These are phyloP conservation scores for Mycena filopes DNA, from an alignment of 768 basidiomycete genomes.

Conservation along the genomic window DNA sequence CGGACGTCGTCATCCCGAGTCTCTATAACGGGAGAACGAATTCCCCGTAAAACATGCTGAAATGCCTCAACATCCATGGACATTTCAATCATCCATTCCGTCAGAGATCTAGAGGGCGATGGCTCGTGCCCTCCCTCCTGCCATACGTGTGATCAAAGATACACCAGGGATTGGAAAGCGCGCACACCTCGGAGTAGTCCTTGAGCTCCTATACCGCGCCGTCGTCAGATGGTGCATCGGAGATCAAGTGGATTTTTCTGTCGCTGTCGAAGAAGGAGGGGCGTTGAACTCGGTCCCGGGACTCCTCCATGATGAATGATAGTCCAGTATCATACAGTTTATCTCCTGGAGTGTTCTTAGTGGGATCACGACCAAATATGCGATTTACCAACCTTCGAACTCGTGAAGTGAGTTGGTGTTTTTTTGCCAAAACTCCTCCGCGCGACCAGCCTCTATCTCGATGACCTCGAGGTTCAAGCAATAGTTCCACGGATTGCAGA, in stretches of 20 bases:
- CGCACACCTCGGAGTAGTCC: neutral
- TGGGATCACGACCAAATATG: neutral
- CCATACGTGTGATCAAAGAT: neutral
- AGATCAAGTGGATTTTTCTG: neutral
- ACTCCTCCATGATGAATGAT: neutral
- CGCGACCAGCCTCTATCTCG: neutral
- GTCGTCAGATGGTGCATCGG: neutral
- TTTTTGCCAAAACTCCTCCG: neutral
- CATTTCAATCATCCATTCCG: neutral
- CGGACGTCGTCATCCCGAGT: neutral
- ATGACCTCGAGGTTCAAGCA: neutral
- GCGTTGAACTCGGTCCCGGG: neutral
- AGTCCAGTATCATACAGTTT: neutral
- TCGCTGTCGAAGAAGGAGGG: neutral
- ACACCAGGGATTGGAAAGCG: neutral
- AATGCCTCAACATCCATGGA: neutral
- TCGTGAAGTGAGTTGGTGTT: neutral
- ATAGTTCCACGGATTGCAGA: neutral
- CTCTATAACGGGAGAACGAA: neutral
- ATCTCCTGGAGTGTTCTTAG: neutral
- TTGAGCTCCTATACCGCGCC: neutral
- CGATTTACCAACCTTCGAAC: neutral
- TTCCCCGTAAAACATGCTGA: neutral
- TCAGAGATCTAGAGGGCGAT: conserved; percentile 2
- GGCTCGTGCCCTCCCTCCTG: neutral